These are phyloP conservation scores for Sergeia podlipaevii DNA, from an alignment of 208 protist genomes.

Conservation along the genomic window DNA sequence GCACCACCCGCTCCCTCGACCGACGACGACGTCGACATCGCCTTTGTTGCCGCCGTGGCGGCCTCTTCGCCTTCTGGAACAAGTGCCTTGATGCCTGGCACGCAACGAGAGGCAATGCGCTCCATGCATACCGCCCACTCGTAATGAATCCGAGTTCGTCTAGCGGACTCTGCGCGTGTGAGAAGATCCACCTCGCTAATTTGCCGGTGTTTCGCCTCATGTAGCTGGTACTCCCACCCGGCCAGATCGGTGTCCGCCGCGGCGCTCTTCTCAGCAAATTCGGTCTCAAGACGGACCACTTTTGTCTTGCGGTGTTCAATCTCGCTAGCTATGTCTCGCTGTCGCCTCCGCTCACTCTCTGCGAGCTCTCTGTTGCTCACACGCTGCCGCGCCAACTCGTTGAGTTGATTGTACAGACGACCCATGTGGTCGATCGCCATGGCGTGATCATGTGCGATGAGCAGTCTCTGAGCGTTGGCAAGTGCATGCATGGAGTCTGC, in stretches of 20 bases:
- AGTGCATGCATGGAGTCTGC: conserved; percentile 66
- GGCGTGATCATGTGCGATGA: conserved; percentile 78
- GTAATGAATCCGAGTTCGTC: conserved; percentile 49
- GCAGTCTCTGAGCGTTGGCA: conserved; percentile 65
- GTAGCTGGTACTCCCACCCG: conserved; percentile 74
- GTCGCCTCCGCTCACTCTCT: conserved; percentile 43
- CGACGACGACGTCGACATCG: background rate
- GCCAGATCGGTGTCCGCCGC: conserved; percentile 57
- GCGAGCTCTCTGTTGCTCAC: conserved; percentile 34
- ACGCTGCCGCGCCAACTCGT: conserved; percentile 34
- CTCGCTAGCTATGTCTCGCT: conserved; percentile 35
- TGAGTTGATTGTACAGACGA: conserved; percentile 48
- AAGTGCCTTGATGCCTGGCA: conserved; percentile 21
- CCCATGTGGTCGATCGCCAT: conserved; percentile 64
- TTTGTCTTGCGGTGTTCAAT: conserved; percentile 37
- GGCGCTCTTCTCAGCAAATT: conserved; percentile 26
- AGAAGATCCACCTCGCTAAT: conserved; percentile 45
- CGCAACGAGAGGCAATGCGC: conserved; percentile 49
- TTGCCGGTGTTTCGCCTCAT: conserved; percentile 44
- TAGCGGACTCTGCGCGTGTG: conserved; percentile 28
- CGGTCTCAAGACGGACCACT: conserved; percentile 38
- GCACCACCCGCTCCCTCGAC: background rate
- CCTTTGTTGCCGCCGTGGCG: background rate
- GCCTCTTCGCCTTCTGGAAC: background rate
- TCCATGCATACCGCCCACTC: conserved; percentile 68